Conservation (phyloP, 768 basidiomycete species). For the Tulasnella sp. region DNA sequence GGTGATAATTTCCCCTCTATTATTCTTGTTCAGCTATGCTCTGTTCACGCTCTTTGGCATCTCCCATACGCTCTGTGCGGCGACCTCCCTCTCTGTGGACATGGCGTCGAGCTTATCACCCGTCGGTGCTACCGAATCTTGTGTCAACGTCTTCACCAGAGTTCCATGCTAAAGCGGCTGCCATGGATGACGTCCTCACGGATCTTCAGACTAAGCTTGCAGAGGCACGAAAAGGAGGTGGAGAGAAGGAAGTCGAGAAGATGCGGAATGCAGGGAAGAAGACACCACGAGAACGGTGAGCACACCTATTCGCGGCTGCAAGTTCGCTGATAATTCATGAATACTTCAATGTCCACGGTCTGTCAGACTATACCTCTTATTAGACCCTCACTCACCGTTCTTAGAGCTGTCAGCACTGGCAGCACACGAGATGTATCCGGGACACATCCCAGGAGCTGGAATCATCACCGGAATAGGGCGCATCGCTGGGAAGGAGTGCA, state of each 20-base stretch:
- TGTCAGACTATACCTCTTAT: conserved; percentile 51
- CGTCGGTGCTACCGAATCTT: conserved; percentile 59
- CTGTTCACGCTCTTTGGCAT: background rate
- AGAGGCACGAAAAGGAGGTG: conserved; percentile 57
- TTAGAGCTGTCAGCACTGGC: conserved; percentile 79
- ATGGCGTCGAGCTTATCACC: conserved; percentile 42
- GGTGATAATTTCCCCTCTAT: no score
- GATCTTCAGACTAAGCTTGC: conserved; percentile 52
- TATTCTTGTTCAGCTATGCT: background rate
- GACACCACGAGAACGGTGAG: conserved; percentile 73
- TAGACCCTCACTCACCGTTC: conserved; percentile 84
- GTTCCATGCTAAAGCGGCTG: conserved; percentile 50
- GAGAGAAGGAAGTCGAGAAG: conserved; percentile 57
- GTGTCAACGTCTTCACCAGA: conserved; percentile 60
- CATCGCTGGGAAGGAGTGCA: conserved; percentile 70
- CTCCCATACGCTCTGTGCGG: background rate
- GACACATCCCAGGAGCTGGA: conserved; percentile 73
- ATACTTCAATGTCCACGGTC: background rate
- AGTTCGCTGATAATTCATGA: background rate
- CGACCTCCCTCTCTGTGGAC: background rate
- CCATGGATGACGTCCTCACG: conserved; percentile 59
- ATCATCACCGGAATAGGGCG: conserved; percentile 78
- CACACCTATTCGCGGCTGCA: background rate
- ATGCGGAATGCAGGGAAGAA: conserved; percentile 72
- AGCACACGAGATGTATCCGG: conserved; percentile 75